Conservation (phyloP, 352 stramenopile species). For the Pythium dissotocum region DNA sequence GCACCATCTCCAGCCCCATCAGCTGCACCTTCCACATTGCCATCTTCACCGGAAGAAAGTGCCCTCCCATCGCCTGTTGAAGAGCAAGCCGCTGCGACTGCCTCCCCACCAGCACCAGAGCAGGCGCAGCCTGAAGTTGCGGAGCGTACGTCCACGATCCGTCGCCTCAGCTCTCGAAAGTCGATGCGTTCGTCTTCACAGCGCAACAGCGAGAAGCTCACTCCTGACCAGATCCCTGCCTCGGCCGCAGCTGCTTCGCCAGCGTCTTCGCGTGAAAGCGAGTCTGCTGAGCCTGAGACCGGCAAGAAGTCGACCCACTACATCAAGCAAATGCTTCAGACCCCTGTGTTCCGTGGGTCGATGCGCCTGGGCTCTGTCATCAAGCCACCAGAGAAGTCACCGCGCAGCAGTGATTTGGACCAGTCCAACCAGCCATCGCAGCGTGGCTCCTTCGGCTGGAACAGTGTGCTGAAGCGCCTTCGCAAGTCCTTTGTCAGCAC, state of each 20-base stretch:
- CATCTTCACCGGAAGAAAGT: not conserved
- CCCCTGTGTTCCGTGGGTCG: constrained; percentile 77
- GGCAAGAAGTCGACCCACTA: constrained; percentile 73
- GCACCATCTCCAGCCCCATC: constrained; percentile 15
- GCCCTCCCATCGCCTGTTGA: not conserved
- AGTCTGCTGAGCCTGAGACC: constrained; percentile 24
- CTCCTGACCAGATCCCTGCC: not conserved
- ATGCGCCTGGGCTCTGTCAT: constrained; percentile 82
- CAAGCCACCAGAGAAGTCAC: constrained; percentile 52
- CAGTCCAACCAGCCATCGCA: constrained; percentile 22
- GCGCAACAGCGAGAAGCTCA: constrained; percentile 12
- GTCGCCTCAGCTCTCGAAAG: constrained; percentile 23
- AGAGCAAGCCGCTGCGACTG: not conserved
- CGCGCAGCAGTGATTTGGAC: constrained; percentile 34
- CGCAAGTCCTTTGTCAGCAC: constrained; percentile 74
- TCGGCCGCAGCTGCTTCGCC: not conserved
- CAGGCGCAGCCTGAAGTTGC: not conserved
- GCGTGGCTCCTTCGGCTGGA: constrained; percentile 74
- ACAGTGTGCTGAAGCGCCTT: constrained; percentile 78
- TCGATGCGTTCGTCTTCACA: constrained; percentile 15
- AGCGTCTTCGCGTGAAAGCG: constrained; percentile 7
- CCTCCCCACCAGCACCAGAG: not conserved
- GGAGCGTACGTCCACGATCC: constrained; percentile 17
- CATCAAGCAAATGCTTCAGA: constrained; percentile 86
- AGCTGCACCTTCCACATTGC: not conserved